These are phyloP conservation scores for Phaseolus lunatus DNA, from an alignment of 306 rosid species.

Conservation along the genomic window DNA sequence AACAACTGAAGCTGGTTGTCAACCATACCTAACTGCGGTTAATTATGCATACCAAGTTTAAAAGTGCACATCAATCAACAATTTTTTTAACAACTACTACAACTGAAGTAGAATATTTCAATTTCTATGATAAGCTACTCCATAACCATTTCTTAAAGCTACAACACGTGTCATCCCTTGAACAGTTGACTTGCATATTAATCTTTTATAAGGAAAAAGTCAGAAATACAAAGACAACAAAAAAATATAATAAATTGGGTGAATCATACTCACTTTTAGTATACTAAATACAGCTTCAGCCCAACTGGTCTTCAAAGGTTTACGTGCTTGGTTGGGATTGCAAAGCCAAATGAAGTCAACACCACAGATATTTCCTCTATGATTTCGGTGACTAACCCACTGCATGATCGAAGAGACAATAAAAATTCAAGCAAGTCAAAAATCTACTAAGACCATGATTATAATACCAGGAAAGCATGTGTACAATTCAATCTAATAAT, in stretches of 20 bases:
- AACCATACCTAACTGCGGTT: constrained; percentile 1
- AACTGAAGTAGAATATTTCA: not conserved
- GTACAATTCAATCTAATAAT: constrained; percentile 24
- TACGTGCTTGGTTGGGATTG: constrained; percentile 81
- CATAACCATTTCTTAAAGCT: not conserved
- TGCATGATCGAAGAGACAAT: constrained; percentile 34
- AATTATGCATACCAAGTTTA: constrained; percentile 18
- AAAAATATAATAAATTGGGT: constrained; percentile 5
- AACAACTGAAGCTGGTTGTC: not conserved
- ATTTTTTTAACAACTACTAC: not conserved
- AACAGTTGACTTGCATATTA: constrained; percentile 27
- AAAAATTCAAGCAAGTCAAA: constrained; percentile 25
- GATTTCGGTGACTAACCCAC: constrained; percentile 99
- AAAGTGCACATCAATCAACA: constrained; percentile 9
- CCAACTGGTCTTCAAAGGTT: constrained; percentile 87
- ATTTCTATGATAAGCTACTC: not conserved
- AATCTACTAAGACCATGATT: constrained; percentile 8
- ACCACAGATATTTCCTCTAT: constrained; percentile 95
- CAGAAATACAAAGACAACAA: constrained; percentile 18
- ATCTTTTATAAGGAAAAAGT: not conserved
- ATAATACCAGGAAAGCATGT: constrained; percentile 4
- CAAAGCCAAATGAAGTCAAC: constrained; percentile 96
- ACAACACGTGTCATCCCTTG: not conserved
- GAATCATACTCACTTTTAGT: constrained; percentile 61
- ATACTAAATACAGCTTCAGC: constrained; percentile 92